Percentiles rank a stretch among this genome's conserved stretches.
These are phyloP conservation scores for Aspergillaceae sp. DNA, from an alignment of 2,329 filamentous ascomycete species.

Conservation along the genomic window DNA sequence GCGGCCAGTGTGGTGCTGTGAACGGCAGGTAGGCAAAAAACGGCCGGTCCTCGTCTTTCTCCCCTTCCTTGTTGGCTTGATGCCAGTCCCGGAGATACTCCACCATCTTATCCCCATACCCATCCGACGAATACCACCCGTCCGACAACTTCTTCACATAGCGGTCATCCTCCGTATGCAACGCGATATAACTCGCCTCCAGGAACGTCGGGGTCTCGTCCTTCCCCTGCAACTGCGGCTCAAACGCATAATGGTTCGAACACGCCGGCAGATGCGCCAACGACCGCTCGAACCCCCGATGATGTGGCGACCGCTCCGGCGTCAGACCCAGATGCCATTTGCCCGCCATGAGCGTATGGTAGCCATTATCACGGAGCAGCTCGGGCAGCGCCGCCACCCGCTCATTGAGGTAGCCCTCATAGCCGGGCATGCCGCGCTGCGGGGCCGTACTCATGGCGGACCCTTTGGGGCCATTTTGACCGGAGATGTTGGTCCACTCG, in stretches of 20 bases:
- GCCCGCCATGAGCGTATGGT: constrained; percentile 53
- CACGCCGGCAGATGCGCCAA: constrained; percentile 55
- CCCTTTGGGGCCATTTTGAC: constrained; percentile 45
- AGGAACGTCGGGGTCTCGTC: constrained; percentile 37
- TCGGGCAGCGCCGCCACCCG: constrained; percentile 52
- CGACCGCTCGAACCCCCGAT: constrained; percentile 51
- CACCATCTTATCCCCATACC: constrained; percentile 46
- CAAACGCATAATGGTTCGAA: constrained; percentile 50
- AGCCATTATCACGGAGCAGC: constrained; percentile 50
- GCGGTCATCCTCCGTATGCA: constrained; percentile 39
- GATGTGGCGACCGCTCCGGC: constrained; percentile 47
- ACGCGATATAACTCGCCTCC: constrained; percentile 35
- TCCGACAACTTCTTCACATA: constrained; percentile 41
- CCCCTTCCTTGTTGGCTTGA: constrained; percentile 37
- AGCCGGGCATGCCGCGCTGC: constrained; percentile 51
- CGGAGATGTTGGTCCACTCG: constrained; percentile 49
- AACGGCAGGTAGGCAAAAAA: constrained; percentile 57
- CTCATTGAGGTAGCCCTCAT: constrained; percentile 57
- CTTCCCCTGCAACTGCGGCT: constrained; percentile 34
- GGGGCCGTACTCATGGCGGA: constrained; percentile 45
- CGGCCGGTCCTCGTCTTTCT: constrained; percentile 29
- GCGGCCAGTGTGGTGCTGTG: constrained; percentile 56
- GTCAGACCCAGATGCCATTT: constrained; percentile 58
- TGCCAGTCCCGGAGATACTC: constrained; percentile 44
- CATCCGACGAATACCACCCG: constrained; percentile 47